Evolutionary conservation across 2,329 filamentous ascomycete genomes (phyloP).

Genomic region (Dactylella cylindrospora): DNA sequence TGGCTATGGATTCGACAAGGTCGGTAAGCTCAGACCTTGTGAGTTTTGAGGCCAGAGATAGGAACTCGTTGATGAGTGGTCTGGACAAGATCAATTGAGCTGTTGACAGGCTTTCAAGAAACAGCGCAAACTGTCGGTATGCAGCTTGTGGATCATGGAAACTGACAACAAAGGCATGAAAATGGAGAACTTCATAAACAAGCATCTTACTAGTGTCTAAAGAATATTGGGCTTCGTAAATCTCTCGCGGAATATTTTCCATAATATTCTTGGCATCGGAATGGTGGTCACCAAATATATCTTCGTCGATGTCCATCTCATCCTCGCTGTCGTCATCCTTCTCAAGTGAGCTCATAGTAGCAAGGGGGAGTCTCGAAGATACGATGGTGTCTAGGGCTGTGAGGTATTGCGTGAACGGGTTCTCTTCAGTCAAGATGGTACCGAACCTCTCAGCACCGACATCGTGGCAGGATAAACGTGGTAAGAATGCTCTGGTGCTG

Average conservation of each 20-base stretch:
- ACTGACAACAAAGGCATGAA: slow-evolving; percentile 43
- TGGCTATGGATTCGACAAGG: slow-evolving; percentile 57
- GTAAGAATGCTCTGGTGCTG: slow-evolving; percentile 17
- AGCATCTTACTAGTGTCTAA: slow-evolving; percentile 44
- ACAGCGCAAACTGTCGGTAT: slow-evolving; percentile 45
- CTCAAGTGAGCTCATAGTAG: neutral
- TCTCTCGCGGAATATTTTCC: slow-evolving; percentile 45
- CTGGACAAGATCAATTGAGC: slow-evolving; percentile 46
- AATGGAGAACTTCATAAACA: slow-evolving; percentile 44
- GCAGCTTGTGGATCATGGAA: slow-evolving; percentile 24
- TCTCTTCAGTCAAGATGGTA: slow-evolving; percentile 19
- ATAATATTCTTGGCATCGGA: slow-evolving; percentile 40
- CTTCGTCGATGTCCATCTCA: slow-evolving; percentile 54
- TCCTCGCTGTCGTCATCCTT: slow-evolving; percentile 48
- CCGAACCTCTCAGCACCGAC: slow-evolving; percentile 1
- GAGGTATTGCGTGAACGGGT: slow-evolving; percentile 23
- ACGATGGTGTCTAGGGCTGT: slow-evolving; percentile 14
- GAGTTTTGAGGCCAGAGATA: slow-evolving; percentile 46
- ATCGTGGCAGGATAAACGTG: slow-evolving; percentile 10
- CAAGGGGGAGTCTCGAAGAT: slow-evolving; percentile 23
- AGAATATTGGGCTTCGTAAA: slow-evolving; percentile 46
- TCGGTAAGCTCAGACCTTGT: slow-evolving; percentile 52
- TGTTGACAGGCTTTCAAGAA: slow-evolving; percentile 44
- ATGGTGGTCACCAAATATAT: slow-evolving; percentile 39
- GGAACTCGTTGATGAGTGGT: slow-evolving; percentile 47